Conservation (phyloP, 768 basidiomycete genomes). For the Krasilnikovozyma curviuscula region DNA sequence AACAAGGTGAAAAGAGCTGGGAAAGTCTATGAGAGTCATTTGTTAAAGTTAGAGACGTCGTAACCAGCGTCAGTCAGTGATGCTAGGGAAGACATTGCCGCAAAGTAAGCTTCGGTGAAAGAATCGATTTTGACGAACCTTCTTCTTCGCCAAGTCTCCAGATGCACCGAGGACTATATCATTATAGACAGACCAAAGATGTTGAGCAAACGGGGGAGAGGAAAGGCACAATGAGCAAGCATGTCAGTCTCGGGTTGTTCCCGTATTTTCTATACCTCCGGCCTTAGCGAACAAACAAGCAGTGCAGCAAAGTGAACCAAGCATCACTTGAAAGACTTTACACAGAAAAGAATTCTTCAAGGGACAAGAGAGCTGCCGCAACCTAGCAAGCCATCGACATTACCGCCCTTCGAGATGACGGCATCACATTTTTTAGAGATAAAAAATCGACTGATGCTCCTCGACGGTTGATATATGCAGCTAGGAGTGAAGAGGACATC, state of each 20-base stretch:
- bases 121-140: slow-evolving; percentile 33
- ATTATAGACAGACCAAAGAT: too few relatives aligned
- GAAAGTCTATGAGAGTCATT: slow-evolving; percentile 46
- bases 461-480: too few relatives aligned
- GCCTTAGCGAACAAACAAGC: not conserved
- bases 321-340: not conserved
- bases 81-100: slow-evolving; percentile 7
- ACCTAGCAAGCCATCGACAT: too few relatives aligned
- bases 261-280: not conserved
- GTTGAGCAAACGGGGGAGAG: not conserved
- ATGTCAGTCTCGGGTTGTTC: not conserved
- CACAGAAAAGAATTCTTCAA: too few relatives aligned
- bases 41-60: not conserved
- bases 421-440: too few relatives aligned
- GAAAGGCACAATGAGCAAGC: not conserved
- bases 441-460: too few relatives aligned
- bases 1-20: slow-evolving; percentile 86
- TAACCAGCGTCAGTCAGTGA: not conserved
- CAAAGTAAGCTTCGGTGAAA: not conserved
- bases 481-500: too few relatives aligned
- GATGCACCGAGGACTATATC: slow-evolving; percentile 83
- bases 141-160: slow-evolving; percentile 97
- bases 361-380: too few relatives aligned
- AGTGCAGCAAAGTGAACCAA: not conserved
- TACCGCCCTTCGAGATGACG: too few relatives aligned